Evolutionary conservation across 2,329 filamentous ascomycete species (phyloP).

Genomic region (Xylariales sp.): DNA sequence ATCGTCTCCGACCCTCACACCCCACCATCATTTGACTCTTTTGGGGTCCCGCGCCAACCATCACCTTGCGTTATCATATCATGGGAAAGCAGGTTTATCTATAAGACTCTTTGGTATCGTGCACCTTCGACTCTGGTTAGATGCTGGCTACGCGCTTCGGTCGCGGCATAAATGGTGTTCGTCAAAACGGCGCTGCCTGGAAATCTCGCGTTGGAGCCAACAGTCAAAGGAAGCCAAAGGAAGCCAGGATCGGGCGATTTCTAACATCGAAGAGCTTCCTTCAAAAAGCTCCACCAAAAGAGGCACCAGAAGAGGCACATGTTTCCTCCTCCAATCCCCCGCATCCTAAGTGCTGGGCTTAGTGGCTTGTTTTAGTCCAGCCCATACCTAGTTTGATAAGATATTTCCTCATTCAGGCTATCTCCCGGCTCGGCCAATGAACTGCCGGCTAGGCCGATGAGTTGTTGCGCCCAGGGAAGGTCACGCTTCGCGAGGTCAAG

Average conservation of each 20-base stretch:
- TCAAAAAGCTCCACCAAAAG: conserved; percentile 16
- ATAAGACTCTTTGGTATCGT: conserved; percentile 3
- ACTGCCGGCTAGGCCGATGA: conserved; percentile 33
- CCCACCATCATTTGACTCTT: conserved; percentile 48
- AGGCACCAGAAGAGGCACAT: conserved; percentile 8
- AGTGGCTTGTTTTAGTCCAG: conserved; percentile 34
- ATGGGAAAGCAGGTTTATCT: conserved; percentile 20
- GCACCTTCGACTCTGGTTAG: background rate
- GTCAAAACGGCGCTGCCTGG: conserved; percentile 1
- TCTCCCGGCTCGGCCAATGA: conserved; percentile 40
- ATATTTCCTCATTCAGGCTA: conserved; percentile 44
- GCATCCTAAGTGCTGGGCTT: conserved; percentile 31
- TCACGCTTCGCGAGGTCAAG: conserved; percentile 29
- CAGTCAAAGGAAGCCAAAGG: background rate
- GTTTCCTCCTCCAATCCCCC: conserved; percentile 31
- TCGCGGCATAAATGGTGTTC: background rate
- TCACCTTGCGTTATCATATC: conserved; percentile 40
- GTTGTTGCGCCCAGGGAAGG: conserved; percentile 35
- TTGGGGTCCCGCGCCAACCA: conserved; percentile 44
- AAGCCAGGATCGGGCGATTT: conserved; percentile 26
- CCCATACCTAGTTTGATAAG: conserved; percentile 42
- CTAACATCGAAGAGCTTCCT: conserved; percentile 1
- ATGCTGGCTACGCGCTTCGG: background rate
- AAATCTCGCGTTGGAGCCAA: background rate
- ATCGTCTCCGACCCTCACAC: conserved; percentile 44